phyloP scores from a whole-genome alignment of 495 filamentous ascomycete species.

The Gamarada debralockiae region DNA sequence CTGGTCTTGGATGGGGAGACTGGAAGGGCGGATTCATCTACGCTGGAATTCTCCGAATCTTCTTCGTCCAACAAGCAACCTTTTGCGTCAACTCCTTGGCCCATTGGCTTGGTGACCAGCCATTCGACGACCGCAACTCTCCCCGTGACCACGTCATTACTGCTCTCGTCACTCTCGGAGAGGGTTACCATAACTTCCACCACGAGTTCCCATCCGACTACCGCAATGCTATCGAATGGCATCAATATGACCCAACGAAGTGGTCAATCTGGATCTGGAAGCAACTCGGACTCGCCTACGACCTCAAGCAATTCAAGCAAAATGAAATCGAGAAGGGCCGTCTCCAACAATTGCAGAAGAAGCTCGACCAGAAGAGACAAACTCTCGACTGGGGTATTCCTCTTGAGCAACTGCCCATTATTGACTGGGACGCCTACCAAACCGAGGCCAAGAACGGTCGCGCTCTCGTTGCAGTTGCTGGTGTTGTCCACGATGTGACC shows the following conservation, averaged over 20 bases:
- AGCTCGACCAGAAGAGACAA: conserved; percentile 92
- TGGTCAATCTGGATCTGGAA: conserved; percentile 95
- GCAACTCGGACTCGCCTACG: conserved; percentile 88
- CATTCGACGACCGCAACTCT: conserved; percentile 98
- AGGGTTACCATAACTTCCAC: conserved; percentile 99
- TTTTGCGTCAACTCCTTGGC: conserved; percentile 99
- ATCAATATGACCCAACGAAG: conserved; percentile 99
- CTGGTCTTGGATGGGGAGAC: conserved; percentile 87
- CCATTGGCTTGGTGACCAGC: conserved; percentile 98
- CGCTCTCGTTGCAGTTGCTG: conserved; percentile 82
- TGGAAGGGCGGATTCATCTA: conserved; percentile 92
- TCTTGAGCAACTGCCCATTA: conserved; percentile 88
- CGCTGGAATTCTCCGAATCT: conserved; percentile 90
- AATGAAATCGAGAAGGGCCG: conserved; percentile 99
- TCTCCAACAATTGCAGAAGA: conserved; percentile 97
- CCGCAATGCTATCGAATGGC: conserved; percentile 97
- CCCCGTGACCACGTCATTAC: conserved; percentile 96
- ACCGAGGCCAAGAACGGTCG: conserved; percentile 85
- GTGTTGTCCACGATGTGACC: conserved; percentile 92
- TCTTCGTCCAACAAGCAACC: conserved; percentile 98
- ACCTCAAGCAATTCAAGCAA: conserved; percentile 94
- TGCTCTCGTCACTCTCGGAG: conserved; percentile 90
- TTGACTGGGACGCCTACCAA: conserved; percentile 95
- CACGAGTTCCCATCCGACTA: conserved; percentile 99
- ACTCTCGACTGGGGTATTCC: conserved; percentile 94